phyloP scores from a whole-genome alignment of 2,329 filamentous ascomycete species.

The Hymenoscyphus albidus region DNA sequence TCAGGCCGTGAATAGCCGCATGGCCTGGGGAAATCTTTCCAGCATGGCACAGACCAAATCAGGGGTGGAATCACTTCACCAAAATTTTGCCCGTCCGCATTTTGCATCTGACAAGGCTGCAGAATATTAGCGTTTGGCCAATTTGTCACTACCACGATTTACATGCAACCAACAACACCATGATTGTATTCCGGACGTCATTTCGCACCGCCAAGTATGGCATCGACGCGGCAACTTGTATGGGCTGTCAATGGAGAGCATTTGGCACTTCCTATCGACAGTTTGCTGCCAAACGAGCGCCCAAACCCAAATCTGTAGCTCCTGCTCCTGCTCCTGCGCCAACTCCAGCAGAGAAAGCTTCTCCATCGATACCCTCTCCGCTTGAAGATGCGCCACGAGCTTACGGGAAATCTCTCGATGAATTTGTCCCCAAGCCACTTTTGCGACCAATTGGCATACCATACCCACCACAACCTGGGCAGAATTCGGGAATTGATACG shows the following conservation, averaged over 20 bases:
- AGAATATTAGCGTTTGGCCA: background rate
- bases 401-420: slow-evolving; percentile 52
- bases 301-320: slow-evolving; percentile 8
- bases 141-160: background rate
- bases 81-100: slow-evolving; percentile 1
- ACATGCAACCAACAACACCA: slow-evolving; percentile 13
- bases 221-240: slow-evolving; percentile 40
- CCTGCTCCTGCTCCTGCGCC: background rate
- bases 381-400: slow-evolving; percentile 56
- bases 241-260: slow-evolving; percentile 49
- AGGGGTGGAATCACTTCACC: background rate
- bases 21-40: background rate
- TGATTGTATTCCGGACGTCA: slow-evolving; percentile 28
- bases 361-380: slow-evolving; percentile 39
- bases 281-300: slow-evolving; percentile 31
- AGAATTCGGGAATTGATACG: slow-evolving; percentile 75
- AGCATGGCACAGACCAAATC: slow-evolving; percentile 4
- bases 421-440: slow-evolving; percentile 57
- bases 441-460: slow-evolving; percentile 78
- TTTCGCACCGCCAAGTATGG: slow-evolving; percentile 18
- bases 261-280: slow-evolving; percentile 45
- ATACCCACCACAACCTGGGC: slow-evolving; percentile 66
- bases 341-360: slow-evolving; percentile 14
- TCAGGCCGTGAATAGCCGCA: no score
- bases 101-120: background rate